phyloP scores from a whole-genome alignment of 2,329 filamentous ascomycete species.

The Aspergillus flavus region DNA sequence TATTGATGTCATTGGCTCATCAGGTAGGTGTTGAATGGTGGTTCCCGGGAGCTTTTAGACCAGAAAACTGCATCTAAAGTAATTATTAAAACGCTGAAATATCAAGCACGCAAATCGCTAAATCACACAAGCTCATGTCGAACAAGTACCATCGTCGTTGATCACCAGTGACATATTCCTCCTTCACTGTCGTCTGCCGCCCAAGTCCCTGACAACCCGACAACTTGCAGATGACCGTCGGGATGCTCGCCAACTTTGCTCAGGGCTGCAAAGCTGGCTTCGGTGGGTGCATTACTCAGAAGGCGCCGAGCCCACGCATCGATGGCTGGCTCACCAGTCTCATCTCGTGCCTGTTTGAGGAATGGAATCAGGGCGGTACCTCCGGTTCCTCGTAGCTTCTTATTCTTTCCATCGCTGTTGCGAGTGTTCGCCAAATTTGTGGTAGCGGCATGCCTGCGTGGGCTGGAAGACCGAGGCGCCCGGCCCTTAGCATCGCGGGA shows the following conservation, averaged over 20 bases:
- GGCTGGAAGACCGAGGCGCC: constrained; percentile 61
- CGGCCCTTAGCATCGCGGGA: constrained; percentile 70
- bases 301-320: constrained; percentile 64
- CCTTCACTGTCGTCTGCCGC: constrained; percentile 80
- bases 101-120: not conserved
- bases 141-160: not conserved
- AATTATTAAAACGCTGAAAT: not conserved
- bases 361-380: constrained; percentile 94
- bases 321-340: constrained; percentile 90
- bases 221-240: constrained; percentile 59
- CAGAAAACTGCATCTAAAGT: not conserved
- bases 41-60: not conserved
- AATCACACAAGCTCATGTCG: not conserved
- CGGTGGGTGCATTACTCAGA: constrained; percentile 55
- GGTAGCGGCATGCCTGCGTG: constrained; percentile 41
- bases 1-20: not conserved
- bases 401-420: constrained; percentile 45
- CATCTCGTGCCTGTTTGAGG: constrained; percentile 92
- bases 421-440: constrained; percentile 58
- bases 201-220: constrained; percentile 83
- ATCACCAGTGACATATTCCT: constrained; percentile 59
- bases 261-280: constrained; percentile 44
- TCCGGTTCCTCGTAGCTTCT: constrained; percentile 82
- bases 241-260: constrained; percentile 57
- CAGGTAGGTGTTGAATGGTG: not conserved